phyloP scores from a whole-genome alignment of 768 basidiomycete species.

The Tricholoma hemisulphureum region DNA sequence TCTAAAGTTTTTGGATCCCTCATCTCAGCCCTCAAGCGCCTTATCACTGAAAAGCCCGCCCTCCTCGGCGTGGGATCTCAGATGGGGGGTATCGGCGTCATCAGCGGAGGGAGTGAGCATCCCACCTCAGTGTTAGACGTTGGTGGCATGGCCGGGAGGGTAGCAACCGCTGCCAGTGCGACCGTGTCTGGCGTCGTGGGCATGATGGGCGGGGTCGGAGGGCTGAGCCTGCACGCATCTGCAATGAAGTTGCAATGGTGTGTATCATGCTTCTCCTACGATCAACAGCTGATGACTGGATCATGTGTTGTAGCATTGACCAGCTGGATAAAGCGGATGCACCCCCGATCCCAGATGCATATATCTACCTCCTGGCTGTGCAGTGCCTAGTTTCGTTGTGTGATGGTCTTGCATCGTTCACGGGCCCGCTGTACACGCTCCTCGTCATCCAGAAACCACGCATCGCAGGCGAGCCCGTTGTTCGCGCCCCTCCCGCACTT shows the following conservation, averaged over 20 bases:
- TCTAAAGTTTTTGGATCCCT: conserved; percentile 76
- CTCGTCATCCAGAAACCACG: conserved; percentile 67
- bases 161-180: conserved; percentile 78
- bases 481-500: conserved; percentile 73
- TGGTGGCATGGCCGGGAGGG: conserved; percentile 74
- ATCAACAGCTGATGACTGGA: conserved; percentile 6
- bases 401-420: conserved; percentile 78
- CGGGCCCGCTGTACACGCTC: conserved; percentile 71
- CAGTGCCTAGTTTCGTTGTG: conserved; percentile 86
- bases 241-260: conserved; percentile 93
- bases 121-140: conserved; percentile 56
- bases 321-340: conserved; percentile 97
- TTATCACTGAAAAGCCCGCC: conserved; percentile 86
- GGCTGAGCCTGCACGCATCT: conserved; percentile 69
- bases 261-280: conserved; percentile 20
- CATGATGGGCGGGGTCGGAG: conserved; percentile 72
- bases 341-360: conserved; percentile 89
- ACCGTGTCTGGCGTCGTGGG: conserved; percentile 84
- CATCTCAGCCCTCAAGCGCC: conserved; percentile 78
- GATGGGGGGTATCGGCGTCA: conserved; percentile 78
- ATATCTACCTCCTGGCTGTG: conserved; percentile 87
- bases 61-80: conserved; percentile 77
- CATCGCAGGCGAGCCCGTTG: conserved; percentile 57
- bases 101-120: conserved; percentile 25
- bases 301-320: conserved; percentile 67